Base-by-base conservation (phyloP, 495 filamentous ascomycete genomes). In the Aspergillus asperescens region DNA sequence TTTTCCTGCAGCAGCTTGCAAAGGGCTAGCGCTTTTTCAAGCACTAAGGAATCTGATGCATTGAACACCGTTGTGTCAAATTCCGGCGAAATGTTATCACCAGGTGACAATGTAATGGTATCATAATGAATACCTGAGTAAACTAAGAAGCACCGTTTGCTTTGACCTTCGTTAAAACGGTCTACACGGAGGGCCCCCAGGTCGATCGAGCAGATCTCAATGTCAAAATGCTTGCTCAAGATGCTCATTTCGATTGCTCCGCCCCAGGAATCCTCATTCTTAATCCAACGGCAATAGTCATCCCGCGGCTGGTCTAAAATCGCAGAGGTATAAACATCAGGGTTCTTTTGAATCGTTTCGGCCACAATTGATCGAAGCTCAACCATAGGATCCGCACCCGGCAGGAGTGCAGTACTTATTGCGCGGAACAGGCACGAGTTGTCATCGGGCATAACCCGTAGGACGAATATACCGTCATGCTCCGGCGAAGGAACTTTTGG, bases 81-180 rank as follows among this genome's bases (percentile, higher is more conserved):
- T 18, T 90, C 81, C 4, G 88, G 76, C 8, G 82, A 73, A 7
- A 79, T 78, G 19, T 80, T 77, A 52, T 82, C 79, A 12, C 77
- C 80, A 1, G 86, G 84, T 8, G 78, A 81, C 58, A 94, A 77
- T 0, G 86, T 88, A 44, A 96, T 82, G n/a, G 86, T 82, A 66
- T 98, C 93, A 65, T 98, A 98, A 62, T 98, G 93, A 47, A 97
- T 92, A 0, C 90, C 90, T 0, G 87, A 91, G 67, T 96, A 98
- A 1, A 96, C 83, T 24, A 98, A 72, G 31, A 97, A 82, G 66
- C 89, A 89, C 24, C 90, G 73, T 16, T 75, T 80, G 1, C 74
- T 63, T 22, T 77, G 78, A 1, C 83, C 83, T 61, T 96, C 89
- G 56, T 95, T 96, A 64, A 94, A 94, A 16, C 78, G 77, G 60